These are phyloP conservation scores for Fusarium piperis DNA, from an alignment of 2,329 filamentous ascomycete genomes.

Conservation along the genomic window DNA sequence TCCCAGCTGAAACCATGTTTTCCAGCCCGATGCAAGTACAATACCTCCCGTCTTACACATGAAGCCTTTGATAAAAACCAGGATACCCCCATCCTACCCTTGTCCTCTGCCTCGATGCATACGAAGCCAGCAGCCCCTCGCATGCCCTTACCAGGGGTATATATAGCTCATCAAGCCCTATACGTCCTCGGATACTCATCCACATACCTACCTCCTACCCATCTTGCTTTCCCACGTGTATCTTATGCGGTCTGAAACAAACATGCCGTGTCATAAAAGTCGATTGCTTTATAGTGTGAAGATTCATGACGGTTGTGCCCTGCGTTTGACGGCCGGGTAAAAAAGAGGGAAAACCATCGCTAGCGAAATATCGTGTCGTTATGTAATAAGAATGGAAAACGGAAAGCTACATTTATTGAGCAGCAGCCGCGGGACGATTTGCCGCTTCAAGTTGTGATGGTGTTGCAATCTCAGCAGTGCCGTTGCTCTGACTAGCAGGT, in stretches of 20 bases:
- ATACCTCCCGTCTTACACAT: conserved; percentile 34
- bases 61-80: conserved; percentile 25
- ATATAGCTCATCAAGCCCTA: conserved; percentile 34
- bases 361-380: conserved; percentile 37
- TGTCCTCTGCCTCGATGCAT: conserved; percentile 9
- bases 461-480: conserved; percentile 45
- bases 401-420: conserved; percentile 21
- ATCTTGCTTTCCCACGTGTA: conserved; percentile 26
- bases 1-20: conserved; percentile 41
- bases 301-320: conserved; percentile 42
- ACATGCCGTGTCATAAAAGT: conserved; percentile 42
- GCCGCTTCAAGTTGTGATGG: conserved; percentile 61
- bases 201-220: conserved; percentile 9
- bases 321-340: conserved; percentile 19
- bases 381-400: conserved; percentile 22
- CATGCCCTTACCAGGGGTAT: conserved; percentile 27
- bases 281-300: conserved; percentile 38
- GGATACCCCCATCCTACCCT: conserved; percentile 19
- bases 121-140: neutral
- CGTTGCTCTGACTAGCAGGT: conserved; percentile 6
- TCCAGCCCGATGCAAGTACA: conserved; percentile 43
- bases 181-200: conserved; percentile 17
- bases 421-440: conserved; percentile 40
- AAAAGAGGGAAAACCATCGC: conserved; percentile 47
- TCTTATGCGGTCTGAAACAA: conserved; percentile 34